Conservation (phyloP, 306 rosid genomes). For the Fragaria iinumae region DNA sequence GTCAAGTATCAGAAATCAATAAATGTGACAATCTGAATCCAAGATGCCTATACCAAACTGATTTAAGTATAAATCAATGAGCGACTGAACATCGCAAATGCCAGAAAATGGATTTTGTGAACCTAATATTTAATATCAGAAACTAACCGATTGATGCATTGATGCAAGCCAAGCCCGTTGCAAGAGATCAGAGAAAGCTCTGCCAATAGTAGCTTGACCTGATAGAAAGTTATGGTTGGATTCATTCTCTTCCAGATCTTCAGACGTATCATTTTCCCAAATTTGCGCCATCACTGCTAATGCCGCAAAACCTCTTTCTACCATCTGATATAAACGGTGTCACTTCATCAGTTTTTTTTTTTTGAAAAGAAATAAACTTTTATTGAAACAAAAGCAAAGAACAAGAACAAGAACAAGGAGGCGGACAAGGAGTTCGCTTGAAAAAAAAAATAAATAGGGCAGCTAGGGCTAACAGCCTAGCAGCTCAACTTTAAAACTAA, state of each 20-base stretch:
- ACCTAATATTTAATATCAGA: background rate
- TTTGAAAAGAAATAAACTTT: too few relatives aligned
- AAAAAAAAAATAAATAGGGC: too few relatives aligned
- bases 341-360: conserved; percentile 11
- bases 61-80: background rate
- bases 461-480: too few relatives aligned
- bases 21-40: conserved; percentile 1
- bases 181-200: conserved; percentile 70
- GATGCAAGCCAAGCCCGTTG: conserved; percentile 82
- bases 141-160: conserved; percentile 48
- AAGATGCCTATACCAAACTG: background rate
- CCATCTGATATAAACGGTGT: conserved; percentile 47
- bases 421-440: too few relatives aligned
- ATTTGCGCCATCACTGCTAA: conserved; percentile 69
- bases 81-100: conserved; percentile 19
- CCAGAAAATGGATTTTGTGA: background rate
- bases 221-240: conserved; percentile 50
- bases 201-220: conserved; percentile 46
- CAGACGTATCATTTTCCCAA: conserved; percentile 64
- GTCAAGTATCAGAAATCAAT: conserved; percentile 30
- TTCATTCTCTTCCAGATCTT: conserved; percentile 50
- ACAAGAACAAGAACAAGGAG: too few relatives aligned
- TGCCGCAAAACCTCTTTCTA: conserved; percentile 70
- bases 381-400: too few relatives aligned
- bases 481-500: too few relatives aligned